A percentile compares a stretch with the other conserved stretches of the same genome.
Evolutionary conservation across 2,329 filamentous ascomycete genomes (phyloP).

Genomic region (Pezicula carpinea): DNA sequence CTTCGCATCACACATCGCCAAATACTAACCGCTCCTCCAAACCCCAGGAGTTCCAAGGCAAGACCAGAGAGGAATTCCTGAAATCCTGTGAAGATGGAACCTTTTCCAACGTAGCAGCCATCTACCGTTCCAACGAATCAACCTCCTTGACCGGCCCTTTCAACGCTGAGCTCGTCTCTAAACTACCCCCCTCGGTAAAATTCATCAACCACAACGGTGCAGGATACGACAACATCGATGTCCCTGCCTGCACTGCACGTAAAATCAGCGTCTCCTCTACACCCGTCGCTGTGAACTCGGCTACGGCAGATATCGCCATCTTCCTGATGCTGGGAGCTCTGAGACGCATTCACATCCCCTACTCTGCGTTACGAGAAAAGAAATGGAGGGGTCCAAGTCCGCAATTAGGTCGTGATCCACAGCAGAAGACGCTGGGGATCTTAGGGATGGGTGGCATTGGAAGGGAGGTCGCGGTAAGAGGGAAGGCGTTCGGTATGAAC

Average conservation of each 20-base stretch:
- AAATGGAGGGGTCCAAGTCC: conserved; percentile 54
- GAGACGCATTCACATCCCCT: conserved; percentile 57
- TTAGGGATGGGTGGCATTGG: conserved; percentile 85
- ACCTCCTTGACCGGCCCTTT: conserved; percentile 58
- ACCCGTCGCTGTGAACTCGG: conserved; percentile 70
- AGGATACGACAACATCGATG: conserved; percentile 78
- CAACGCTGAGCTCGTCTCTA: conserved; percentile 61
- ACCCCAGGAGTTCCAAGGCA: conserved; percentile 33
- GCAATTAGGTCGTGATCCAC: conserved; percentile 58
- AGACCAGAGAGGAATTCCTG: conserved; percentile 60
- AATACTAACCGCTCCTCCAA: not conserved
- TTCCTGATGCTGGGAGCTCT: conserved; percentile 77
- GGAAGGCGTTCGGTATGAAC: conserved; percentile 68
- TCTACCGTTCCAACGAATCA: conserved; percentile 70
- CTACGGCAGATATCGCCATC: conserved; percentile 74
- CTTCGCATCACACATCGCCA: not conserved
- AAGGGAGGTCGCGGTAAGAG: conserved; percentile 66
- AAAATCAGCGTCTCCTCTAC: conserved; percentile 70
- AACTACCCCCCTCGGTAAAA: conserved; percentile 44
- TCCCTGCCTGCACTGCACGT: conserved; percentile 58
- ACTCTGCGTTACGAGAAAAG: conserved; percentile 52
- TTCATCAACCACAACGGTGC: conserved; percentile 64
- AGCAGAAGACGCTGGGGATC: conserved; percentile 72
- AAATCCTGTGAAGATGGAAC: conserved; percentile 58
- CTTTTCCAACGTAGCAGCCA: conserved; percentile 57